Percentiles rank a stretch among this genome's conserved stretches.
These are phyloP conservation scores for Magnusiomyces magnusii DNA, from an alignment of 1,139 yeast species.

Conservation along the genomic window DNA sequence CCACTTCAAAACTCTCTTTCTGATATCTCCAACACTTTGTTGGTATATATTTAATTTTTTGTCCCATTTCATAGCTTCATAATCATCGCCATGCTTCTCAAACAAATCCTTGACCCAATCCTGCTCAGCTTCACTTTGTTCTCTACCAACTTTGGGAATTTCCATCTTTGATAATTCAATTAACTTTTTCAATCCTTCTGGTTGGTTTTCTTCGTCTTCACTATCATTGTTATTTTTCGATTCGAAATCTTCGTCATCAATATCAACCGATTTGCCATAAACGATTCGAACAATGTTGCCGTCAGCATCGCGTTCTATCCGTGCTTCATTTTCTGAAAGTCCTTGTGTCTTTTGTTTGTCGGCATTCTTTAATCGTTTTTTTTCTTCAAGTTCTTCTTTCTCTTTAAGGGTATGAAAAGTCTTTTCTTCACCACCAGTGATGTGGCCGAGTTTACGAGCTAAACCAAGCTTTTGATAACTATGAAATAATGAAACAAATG, in stretches of 20 bases:
- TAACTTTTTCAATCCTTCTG: conserved; percentile 55
- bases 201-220: conserved; percentile 21
- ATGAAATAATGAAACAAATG: background rate
- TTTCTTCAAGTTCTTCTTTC: conserved; percentile 20
- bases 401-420: conserved; percentile 31
- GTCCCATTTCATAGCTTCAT: conserved; percentile 88
- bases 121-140: conserved; percentile 62
- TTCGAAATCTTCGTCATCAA: conserved; percentile 27
- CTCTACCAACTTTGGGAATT: conserved; percentile 46
- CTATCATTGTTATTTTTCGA: conserved; percentile 21
- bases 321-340: conserved; percentile 64
- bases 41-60: conserved; percentile 74
- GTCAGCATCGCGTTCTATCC: conserved; percentile 63
- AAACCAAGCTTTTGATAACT: conserved; percentile 58
- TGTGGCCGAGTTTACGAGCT: conserved; percentile 52
- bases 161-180: conserved; percentile 54
- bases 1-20: conserved; percentile 61
- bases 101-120: conserved; percentile 62
- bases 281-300: conserved; percentile 65
- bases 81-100: conserved; percentile 81
- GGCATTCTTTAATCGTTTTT: conserved; percentile 25
- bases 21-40: conserved; percentile 78
- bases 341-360: conserved; percentile 42
- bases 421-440: conserved; percentile 41
- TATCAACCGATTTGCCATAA: conserved; percentile 45